phyloP scores from a whole-genome alignment of 1,284 basidiomycete genomes.

The Trichosporon inkin region DNA sequence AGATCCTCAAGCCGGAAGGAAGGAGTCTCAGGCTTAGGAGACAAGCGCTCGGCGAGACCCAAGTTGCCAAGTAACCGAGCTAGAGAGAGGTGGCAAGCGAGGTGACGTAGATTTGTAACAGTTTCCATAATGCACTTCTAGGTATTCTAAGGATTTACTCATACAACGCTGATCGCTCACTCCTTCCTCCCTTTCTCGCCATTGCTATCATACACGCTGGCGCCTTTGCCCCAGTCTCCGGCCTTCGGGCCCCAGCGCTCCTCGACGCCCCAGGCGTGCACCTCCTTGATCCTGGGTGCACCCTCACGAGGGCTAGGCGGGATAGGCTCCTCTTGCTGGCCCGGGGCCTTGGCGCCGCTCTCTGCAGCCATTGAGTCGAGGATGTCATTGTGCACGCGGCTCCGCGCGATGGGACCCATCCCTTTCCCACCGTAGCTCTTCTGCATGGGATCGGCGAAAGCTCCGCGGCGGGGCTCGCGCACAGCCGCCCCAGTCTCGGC shows the following conservation, averaged over 20 bases:
- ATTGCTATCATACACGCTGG: conserved; percentile 21
- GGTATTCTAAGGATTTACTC: background rate
- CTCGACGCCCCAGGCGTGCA: conserved; percentile 49
- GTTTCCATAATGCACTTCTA: conserved; percentile 6
- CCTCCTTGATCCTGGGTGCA: conserved; percentile 37
- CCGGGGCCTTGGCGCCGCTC: conserved; percentile 2
- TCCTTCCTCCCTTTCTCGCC: background rate
- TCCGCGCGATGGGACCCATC: background rate
- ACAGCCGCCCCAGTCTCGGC: background rate
- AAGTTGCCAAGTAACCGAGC: conserved; percentile 9
- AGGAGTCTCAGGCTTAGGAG: conserved; percentile 26
- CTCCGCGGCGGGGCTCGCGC: background rate
- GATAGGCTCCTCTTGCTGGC: background rate
- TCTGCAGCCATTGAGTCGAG: conserved; percentile 12
- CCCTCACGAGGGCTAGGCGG: conserved; percentile 17
- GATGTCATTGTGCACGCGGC: background rate
- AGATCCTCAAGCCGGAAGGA: conserved; percentile 51
- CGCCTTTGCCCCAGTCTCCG: conserved; percentile 53
- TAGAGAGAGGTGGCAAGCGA: background rate
- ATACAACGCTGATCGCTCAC: background rate
- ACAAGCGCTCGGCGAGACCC: conserved; percentile 24
- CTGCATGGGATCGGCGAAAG: background rate
- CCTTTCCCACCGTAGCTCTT: background rate
- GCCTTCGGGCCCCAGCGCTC: conserved; percentile 53
- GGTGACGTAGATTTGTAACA: conserved; percentile 6